Base-by-base conservation (phyloP, 768 basidiomycete species). In the Chalciporus sphaerocephalus region DNA sequence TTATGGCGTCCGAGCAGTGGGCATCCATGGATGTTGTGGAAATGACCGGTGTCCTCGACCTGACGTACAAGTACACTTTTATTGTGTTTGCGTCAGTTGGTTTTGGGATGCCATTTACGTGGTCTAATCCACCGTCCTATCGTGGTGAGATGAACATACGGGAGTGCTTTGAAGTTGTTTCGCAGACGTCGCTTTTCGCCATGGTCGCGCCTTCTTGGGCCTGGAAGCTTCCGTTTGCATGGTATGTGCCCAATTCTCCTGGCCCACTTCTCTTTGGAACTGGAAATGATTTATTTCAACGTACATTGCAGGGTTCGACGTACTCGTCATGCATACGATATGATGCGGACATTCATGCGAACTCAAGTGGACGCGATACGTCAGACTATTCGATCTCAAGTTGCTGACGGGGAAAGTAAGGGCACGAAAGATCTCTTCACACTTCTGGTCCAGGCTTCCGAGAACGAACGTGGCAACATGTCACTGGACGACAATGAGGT, bases 41-140 rank as follows among this genome's bases (percentile, higher is more conserved):
- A 12, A 16, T 56, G 32, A 48, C 44, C 21, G 41, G 25, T 22
- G 27, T 57, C 16, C 50, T 48, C 27, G 15, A 9, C 4, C 46
- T 60, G 36, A 57, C 60, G n/a, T 40, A 28, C 48, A 62, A 61
- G 53, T 60, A 57, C 13, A 48, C 50, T 9, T 47, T 61, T 35
- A 50, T 45, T 17, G 51, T 62, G n/a, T 48, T 61, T 37, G 50
- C 58, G 9, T 60, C 55, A 2, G 56, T 47, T 21, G 55, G 55
- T 20, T 62, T 62, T 16, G 55, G 59, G 21, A 37, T 62, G 33
- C 55, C 58, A 28, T 57, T 52, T 40, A 48, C 50, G 22, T 60
- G 61, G 58, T 17, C 30, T 9, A 38, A 48, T 22, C 46, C 46
- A 2, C 55, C 61, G 34, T 33, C 37, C 21, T 40, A 51, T 9